phyloP scores from a whole-genome alignment of 2,329 filamentous ascomycete genomes.

The Colletotrichum noveboracense region DNA sequence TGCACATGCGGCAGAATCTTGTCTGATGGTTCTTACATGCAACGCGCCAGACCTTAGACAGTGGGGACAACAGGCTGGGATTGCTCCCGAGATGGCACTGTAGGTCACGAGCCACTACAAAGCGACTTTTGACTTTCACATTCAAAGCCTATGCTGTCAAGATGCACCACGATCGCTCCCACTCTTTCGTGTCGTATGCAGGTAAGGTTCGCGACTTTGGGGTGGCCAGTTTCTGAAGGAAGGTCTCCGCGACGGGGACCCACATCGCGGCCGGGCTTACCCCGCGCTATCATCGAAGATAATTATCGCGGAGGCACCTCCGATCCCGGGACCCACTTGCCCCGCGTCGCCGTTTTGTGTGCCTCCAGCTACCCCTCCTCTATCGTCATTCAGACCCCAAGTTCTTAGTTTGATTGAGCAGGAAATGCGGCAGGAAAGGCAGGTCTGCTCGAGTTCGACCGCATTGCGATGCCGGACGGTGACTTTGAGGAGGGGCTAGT shows the following conservation, averaged over 20 bases:
- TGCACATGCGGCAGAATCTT: not conserved
- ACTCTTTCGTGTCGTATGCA: not conserved
- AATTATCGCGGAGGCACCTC: not conserved
- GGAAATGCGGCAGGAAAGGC: not conserved
- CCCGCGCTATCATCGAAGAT: not conserved
- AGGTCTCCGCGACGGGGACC: not conserved
- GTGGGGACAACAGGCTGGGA: not conserved
- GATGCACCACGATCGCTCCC: not conserved
- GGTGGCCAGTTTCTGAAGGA: not conserved
- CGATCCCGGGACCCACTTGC: not conserved
- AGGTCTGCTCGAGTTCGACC: not conserved
- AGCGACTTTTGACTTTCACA: not conserved
- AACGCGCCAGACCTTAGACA: not conserved
- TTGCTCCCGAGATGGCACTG: not conserved
- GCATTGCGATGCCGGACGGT: not conserved
- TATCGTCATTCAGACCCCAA: not conserved
- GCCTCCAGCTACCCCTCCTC: not conserved
- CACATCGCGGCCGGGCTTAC: not conserved
- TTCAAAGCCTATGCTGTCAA: fast-evolving
- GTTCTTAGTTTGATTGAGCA: not conserved
- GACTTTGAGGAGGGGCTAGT: not conserved
- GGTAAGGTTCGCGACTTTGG: not conserved
- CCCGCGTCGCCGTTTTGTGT: not conserved
- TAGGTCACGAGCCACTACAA: not conserved
- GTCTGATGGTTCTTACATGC: not conserved